phyloP scores from a whole-genome alignment of 208 protist genomes.

The Wallacemonas sp. region DNA sequence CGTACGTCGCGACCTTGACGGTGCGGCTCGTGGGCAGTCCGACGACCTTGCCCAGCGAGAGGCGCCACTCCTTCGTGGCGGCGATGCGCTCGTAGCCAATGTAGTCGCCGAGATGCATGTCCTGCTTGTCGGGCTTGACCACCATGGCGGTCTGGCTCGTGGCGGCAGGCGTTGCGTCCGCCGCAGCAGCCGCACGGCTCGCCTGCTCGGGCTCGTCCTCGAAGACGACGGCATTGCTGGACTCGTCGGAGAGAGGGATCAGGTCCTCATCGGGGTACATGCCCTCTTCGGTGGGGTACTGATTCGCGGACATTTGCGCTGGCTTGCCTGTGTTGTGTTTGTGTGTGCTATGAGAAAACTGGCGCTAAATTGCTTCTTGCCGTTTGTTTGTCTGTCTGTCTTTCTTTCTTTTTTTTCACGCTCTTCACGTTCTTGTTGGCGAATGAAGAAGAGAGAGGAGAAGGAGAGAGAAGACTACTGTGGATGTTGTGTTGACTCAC shows the following conservation, averaged over 20 bases:
- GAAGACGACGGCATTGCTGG: not conserved
- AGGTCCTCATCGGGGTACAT: constrained; percentile 10
- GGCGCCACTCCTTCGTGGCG: constrained; percentile 50
- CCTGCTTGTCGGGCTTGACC: constrained; percentile 72
- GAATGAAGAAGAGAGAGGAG: constrained; percentile 3
- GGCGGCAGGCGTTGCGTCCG: constrained; percentile 57
- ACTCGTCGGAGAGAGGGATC: not conserved
- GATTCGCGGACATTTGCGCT: no score
- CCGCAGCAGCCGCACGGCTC: constrained; percentile 70
- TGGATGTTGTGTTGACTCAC: no score
- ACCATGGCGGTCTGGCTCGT: constrained; percentile 57
- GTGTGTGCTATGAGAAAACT: no score
- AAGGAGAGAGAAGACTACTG: constrained; percentile 17
- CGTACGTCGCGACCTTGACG: constrained; percentile 43
- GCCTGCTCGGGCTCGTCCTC: constrained; percentile 25
- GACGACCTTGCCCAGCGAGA: constrained; percentile 71
- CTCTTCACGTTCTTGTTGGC: no score
- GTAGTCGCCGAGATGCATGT: constrained; percentile 46
- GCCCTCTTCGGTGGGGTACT: not conserved
- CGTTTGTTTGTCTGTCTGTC: not conserved
- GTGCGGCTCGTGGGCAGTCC: constrained; percentile 61
- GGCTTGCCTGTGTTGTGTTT: no score
- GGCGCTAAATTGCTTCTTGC: no score
- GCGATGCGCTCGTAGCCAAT: constrained; percentile 42
- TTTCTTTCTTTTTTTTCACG: not conserved